A percentile compares a stretch with the other conserved stretches of the same genome.
These are phyloP conservation scores for Magnolia changhungtana DNA, from an alignment of 164 flowering plant genomes.

Conservation along the genomic window DNA sequence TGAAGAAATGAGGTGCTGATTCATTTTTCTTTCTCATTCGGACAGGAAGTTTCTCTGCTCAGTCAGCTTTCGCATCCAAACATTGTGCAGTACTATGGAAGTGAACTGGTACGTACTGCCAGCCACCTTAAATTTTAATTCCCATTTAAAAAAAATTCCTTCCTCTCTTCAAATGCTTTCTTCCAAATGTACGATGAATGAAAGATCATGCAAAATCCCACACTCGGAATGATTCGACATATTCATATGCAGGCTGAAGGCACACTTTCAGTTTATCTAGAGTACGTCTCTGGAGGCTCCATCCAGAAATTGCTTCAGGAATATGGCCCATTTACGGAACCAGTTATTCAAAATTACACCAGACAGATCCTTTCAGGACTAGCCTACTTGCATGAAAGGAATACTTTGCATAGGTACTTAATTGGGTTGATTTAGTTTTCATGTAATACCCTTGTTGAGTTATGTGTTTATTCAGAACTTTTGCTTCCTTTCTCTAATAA, in stretches of 20 bases:
- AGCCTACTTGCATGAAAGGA: conserved; percentile 64
- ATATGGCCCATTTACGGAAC: conserved; percentile 62
- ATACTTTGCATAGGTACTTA: conserved; percentile 60
- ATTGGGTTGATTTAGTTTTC: not conserved
- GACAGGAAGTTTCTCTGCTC: conserved; percentile 82
- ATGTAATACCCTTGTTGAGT: not conserved
- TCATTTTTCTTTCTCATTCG: conserved; percentile 2
- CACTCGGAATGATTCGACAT: not conserved
- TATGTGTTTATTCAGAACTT: not conserved
- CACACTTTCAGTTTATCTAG: conserved; percentile 58
- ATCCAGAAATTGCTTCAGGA: conserved; percentile 75
- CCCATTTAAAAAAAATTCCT: not conserved
- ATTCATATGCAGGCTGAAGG: conserved; percentile 48
- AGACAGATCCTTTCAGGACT: conserved; percentile 70
- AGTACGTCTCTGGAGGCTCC: conserved; percentile 82
- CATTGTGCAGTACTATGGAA: conserved; percentile 83
- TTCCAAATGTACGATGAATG: not conserved
- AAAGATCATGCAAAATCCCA: not conserved
- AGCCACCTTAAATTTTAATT: not conserved
- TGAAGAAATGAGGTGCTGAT: not conserved
- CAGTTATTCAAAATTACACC: conserved; percentile 62
- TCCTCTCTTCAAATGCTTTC: not conserved
- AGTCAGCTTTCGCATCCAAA: conserved; percentile 82
- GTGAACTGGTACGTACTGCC: conserved; percentile 63
- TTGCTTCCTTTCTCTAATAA: not conserved